A percentile compares a stretch with the other conserved stretches of the same genome.
phyloP scores from a whole-genome alignment of 176 grass and related monocot species.

The Rhynchospora tenuis region DNA sequence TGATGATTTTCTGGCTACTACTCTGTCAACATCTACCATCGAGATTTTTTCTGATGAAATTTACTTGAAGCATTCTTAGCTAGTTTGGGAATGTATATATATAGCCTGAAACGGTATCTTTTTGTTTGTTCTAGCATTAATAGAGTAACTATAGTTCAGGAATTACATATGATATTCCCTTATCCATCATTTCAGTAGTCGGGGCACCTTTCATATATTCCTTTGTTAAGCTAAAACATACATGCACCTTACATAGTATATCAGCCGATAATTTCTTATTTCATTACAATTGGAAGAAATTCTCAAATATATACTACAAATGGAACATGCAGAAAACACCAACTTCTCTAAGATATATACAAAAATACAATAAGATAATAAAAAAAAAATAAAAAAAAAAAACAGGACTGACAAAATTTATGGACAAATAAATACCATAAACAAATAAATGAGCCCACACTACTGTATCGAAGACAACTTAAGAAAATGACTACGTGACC shows the following conservation, averaged over 20 bases:
- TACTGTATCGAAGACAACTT: slow-evolving; percentile 39
- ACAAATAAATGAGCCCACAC: slow-evolving; percentile 28
- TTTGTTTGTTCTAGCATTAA: background rate
- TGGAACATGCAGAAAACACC: slow-evolving; percentile 24
- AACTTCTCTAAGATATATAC: slow-evolving; percentile 43
- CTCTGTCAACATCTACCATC: background rate
- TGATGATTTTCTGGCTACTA: background rate
- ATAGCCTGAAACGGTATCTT: background rate
- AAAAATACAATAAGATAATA: slow-evolving; percentile 32
- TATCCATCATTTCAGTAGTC: no score
- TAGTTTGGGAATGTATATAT: background rate
- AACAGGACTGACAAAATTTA: slow-evolving; percentile 39
- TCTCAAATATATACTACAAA: slow-evolving; percentile 23
- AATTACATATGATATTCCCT: no score
- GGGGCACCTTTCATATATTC: background rate
- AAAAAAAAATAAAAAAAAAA: slow-evolving; percentile 6
- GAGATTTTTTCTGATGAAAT: background rate
- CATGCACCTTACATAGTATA: background rate
- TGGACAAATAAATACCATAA: slow-evolving; percentile 50
- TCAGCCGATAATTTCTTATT: background rate
- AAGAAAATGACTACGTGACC: slow-evolving; percentile 35
- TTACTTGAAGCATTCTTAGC: background rate
- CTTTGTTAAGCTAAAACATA: background rate
- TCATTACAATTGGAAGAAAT: slow-evolving; percentile 17
- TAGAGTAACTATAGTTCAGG: background rate